Conservation (phyloP, 805 yeast genomes). For the Saturnispora silvae region DNA sequence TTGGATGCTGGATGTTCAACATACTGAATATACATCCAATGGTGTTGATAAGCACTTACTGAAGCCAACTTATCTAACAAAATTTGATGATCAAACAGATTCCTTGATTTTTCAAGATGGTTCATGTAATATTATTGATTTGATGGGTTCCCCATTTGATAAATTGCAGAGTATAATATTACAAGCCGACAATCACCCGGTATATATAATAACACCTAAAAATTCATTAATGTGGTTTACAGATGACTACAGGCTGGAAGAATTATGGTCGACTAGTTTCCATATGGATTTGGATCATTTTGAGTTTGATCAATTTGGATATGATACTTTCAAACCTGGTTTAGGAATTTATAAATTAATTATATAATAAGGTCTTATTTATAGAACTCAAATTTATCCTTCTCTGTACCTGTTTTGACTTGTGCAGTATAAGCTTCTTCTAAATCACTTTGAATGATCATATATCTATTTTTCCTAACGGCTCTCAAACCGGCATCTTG, state of each 20-base stretch:
- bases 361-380: slow-evolving; percentile 34
- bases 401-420: slow-evolving; percentile 91
- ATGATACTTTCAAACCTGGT: slow-evolving; percentile 48
- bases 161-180: slow-evolving; percentile 14
- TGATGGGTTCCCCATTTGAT: slow-evolving; percentile 34
- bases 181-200: neutral
- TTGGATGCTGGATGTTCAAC: slow-evolving; percentile 42
- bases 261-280: slow-evolving; percentile 28
- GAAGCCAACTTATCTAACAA: slow-evolving; percentile 1
- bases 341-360: slow-evolving; percentile 37
- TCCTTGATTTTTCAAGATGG: neutral
- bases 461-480: slow-evolving; percentile 94
- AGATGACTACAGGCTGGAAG: neutral
- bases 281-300: slow-evolving; percentile 73
- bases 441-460: slow-evolving; percentile 88
- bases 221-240: slow-evolving; percentile 19
- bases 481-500: slow-evolving; percentile 99
- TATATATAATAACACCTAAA: slow-evolving; percentile 22
- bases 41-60: slow-evolving; percentile 3
- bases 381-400: slow-evolving; percentile 95
- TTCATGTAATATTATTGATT: slow-evolving; percentile 26
- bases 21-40: slow-evolving; percentile 1
- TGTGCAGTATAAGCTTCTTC: slow-evolving; percentile 97
- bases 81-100: neutral
- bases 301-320: slow-evolving; percentile 34